phyloP scores from a whole-genome alignment of 257 asterid species.

The Thymus mandschuricus region DNA sequence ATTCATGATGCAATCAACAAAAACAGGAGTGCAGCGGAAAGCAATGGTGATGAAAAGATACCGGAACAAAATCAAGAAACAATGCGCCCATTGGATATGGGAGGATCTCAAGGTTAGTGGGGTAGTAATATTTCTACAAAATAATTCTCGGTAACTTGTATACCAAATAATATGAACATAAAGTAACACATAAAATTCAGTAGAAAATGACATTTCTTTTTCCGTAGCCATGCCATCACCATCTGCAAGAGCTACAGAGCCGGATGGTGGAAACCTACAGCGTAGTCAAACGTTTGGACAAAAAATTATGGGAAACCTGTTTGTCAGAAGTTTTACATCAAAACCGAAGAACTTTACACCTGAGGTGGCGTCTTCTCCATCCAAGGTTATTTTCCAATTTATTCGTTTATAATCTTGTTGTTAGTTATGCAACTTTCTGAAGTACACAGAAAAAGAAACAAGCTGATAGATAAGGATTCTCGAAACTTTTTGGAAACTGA shows the following conservation, averaged over 20 bases:
- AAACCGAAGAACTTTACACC: conserved; percentile 61
- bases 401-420: conserved; percentile 4
- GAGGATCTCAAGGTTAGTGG: conserved; percentile 77
- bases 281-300: conserved; percentile 92
- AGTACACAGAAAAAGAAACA: neutral
- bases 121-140: conserved; percentile 20
- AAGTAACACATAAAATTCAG: conserved; percentile 15
- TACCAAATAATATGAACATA: neutral
- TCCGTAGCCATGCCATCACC: conserved; percentile 78
- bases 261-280: conserved; percentile 60
- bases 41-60: conserved; percentile 42
- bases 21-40: conserved; percentile 41
- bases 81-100: conserved; percentile 44
- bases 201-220: conserved; percentile 24
- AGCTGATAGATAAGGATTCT: neutral
- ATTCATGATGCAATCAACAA: conserved; percentile 36
- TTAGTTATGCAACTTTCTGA: conserved; percentile 11
- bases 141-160: neutral
- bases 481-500: too few relatives aligned
- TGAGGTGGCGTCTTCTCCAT: conserved; percentile 70
- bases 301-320: conserved; percentile 78
- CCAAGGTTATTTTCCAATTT: conserved; percentile 58
- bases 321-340: conserved; percentile 82
- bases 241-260: conserved; percentile 48
- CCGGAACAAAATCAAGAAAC: conserved; percentile 52